Conservation (phyloP, 176 grass and related monocot genomes). For the Oryza glumipatula region DNA sequence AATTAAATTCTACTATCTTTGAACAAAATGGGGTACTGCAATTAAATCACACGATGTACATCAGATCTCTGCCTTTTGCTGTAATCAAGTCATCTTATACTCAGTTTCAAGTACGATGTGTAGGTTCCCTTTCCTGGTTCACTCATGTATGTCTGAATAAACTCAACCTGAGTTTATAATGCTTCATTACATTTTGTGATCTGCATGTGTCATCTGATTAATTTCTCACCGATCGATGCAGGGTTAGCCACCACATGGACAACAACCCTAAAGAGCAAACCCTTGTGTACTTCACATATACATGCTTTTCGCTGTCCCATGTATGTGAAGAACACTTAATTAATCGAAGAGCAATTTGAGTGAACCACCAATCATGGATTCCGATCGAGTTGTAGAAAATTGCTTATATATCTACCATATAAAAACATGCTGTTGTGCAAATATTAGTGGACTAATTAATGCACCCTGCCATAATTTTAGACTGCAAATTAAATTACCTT, state of each 20-base stretch:
- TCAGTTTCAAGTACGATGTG: slow-evolving; percentile 36
- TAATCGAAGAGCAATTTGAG: neutral
- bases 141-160: slow-evolving; percentile 35
- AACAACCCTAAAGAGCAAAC: neutral
- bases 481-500: too few species aligned
- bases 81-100: slow-evolving; percentile 25
- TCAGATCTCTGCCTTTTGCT: slow-evolving; percentile 42
- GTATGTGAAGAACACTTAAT: neutral
- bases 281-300: neutral
- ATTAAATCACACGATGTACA: neutral
- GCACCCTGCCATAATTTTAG: too few species aligned
- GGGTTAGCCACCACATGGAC: slow-evolving; percentile 1
- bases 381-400: neutral
- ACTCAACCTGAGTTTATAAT: slow-evolving; percentile 24
- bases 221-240: neutral
- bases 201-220: slow-evolving; percentile 30
- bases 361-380: neutral
- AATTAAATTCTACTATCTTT: neutral
- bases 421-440: neutral
- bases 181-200: slow-evolving; percentile 38
- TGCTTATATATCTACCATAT: neutral
- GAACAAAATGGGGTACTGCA: neutral
- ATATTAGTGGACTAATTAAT: neutral
- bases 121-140: slow-evolving; percentile 41
- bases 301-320: neutral